Base-by-base conservation (phyloP, 805 yeast species). In the Kurtzmaniella fragi region DNA sequence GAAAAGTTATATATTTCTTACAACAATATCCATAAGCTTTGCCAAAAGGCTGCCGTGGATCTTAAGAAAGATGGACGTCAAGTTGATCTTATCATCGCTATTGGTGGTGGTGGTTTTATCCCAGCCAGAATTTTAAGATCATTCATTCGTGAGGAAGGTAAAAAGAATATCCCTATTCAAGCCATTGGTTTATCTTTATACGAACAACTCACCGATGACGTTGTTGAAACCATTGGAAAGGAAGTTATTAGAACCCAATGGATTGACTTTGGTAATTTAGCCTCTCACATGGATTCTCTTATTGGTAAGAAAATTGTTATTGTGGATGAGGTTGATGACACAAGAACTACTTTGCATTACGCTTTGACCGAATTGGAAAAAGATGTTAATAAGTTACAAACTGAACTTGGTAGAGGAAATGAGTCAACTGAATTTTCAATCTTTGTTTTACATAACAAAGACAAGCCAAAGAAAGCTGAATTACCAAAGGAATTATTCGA, bases 261-360 rank as follows among this genome's bases (percentile, higher is more conserved):
- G 95, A 73, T 87, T 34, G 95, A 87, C 56, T 84, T 86, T 61
- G 81, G 84, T 47, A 77, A 84, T 35, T 67, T 84, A 38, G 73
- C 71, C 36, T 71, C 78, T 60, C 86, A 81, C 61, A 78, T 82
- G 48, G 84, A 82, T 48, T 80, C 86, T 34, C 70, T 87, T 45
- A 81, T 87, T 42, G 95, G 95, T 50, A 87, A 86, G 63, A 81
- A 80, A 56, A 72, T 87, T 29, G 64, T 87, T 48, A 84, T 87
- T 52, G 93, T 87, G 28, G 95, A 87, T 60, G 95, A 87, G 66
- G 95, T 87, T 34, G 95, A 87, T 60, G 95, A 87, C 58, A 85
- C 95, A 17, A 82, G 95, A 71, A 87, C 95, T 38, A 87, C 95
- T 2, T 67, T 87, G 41, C 91, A 84, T 57, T 87, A 86, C 54